Base-by-base conservation (phyloP, 164 flowering plant species). In the Umbellularia californica region DNA sequence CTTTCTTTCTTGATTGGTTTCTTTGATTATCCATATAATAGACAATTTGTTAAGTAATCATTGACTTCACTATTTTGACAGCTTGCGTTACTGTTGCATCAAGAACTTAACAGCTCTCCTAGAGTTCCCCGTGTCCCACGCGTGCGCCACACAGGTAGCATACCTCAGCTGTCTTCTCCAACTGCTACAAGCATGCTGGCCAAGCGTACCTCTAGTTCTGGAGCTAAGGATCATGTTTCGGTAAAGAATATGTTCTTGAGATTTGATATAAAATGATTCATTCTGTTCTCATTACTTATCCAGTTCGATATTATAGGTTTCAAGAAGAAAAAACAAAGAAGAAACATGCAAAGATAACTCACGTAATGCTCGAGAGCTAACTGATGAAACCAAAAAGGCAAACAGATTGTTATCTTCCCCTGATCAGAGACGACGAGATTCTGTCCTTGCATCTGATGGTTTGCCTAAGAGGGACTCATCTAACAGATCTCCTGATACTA, bases 51-150 rank as follows among this genome's bases (percentile, higher is more conserved):
- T 55, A 5, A 70, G 25, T 72, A 24, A 58, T 41, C 65, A n/a
- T 75, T 22, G 52, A 72, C 24, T 73, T 66, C 65, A 25, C 66
- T 71, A 22, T 25, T 77, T 73, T 66, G 78, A 78, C 90, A 96
- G 99, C 93, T 92, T 84, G 98, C 98, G 65, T 81, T 92, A 64
- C 87, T 92, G 71, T 82, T 96, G 77, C 99, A 96, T 85, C 98
- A 94, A 80, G 91, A 96, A 84, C 94, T 96, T 52, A 96, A 96
- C 78, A 96, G 99, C 79, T 94, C 98, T 77, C 97, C 97, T 69
- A 83, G 99, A 86, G 98, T 96, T 71, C 97, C 98, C 70, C 86
- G 99, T 72, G 97, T 96, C 70, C 95, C 99, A 70, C 97, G 98
- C 27, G 78, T 88, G 79, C 95, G 98, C 33, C 89, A 96, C 33